A percentile compares a stretch with the other conserved stretches of the same genome.
Evolutionary conservation across 352 stramenopile genomes (phyloP).

Genomic region (Globisporangium carolinianum): DNA sequence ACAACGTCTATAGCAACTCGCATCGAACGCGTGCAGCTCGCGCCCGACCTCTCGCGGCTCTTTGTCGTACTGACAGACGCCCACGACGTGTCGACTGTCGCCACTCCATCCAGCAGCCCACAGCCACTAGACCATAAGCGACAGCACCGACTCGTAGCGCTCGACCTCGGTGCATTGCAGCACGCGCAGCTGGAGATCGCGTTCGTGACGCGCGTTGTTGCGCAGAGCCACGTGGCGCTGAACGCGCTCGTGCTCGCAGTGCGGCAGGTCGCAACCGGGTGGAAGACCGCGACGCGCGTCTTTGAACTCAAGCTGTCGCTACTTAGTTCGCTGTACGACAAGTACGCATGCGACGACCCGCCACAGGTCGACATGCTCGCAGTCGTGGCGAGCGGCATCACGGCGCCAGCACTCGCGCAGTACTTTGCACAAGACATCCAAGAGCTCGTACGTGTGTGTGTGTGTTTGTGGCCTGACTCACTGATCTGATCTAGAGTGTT

Average conservation of each 20-base stretch:
- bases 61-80: conserved; percentile 18
- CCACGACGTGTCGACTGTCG: too few species aligned
- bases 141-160: conserved; percentile 17
- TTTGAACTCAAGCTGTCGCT: conserved; percentile 78
- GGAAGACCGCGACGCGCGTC: conserved; percentile 69
- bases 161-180: conserved; percentile 27
- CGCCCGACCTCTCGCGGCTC: conserved; percentile 29
- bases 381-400: conserved; percentile 46
- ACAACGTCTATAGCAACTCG: too few species aligned
- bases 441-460: conserved; percentile 48
- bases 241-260: conserved; percentile 19
- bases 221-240: conserved; percentile 21
- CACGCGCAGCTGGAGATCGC: conserved; percentile 22
- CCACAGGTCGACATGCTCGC: conserved; percentile 75
- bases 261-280: conserved; percentile 47
- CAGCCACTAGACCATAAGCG: too few species aligned
- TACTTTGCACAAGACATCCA: conserved; percentile 83
- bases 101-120: background rate
- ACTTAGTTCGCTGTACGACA: conserved; percentile 68
- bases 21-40: conserved; percentile 27
- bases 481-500: too few species aligned
- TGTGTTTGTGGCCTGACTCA: too few species aligned
- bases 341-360: conserved; percentile 55
- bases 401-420: conserved; percentile 52
- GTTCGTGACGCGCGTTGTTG: conserved; percentile 22